These are phyloP conservation scores for Coemansia brasiliensis DNA, from an alignment of 192 early-diverging fungal genomes.

Conservation along the genomic window DNA sequence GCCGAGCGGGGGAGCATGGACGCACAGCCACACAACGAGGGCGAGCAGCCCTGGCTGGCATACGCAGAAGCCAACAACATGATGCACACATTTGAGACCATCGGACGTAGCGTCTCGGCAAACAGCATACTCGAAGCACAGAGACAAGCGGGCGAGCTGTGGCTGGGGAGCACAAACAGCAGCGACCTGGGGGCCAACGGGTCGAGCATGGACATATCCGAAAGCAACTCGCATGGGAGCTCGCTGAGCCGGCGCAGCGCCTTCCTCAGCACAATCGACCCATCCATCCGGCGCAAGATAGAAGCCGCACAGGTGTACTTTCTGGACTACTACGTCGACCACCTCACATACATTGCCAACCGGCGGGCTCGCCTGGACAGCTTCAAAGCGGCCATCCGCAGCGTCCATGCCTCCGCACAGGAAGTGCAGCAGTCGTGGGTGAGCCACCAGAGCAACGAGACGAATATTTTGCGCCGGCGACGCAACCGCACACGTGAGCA, in stretches of 20 bases:
- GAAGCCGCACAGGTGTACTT: conserved; percentile 63
- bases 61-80: conserved; percentile 48
- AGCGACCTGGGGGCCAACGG: not conserved
- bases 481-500: conserved; percentile 66
- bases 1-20: conserved; percentile 21
- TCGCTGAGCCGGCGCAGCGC: conserved; percentile 49
- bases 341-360: conserved; percentile 75
- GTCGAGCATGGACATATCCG: not conserved
- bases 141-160: conserved; percentile 17
- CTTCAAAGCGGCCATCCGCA: conserved; percentile 57
- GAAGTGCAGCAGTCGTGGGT: conserved; percentile 48
- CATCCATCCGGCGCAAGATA: conserved; percentile 42
- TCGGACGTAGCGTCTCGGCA: conserved; percentile 45
- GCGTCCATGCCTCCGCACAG: conserved; percentile 35
- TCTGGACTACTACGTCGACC: conserved; percentile 80
- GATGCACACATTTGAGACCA: conserved; percentile 56
- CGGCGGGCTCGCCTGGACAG: conserved; percentile 59
- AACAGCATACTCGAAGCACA: conserved; percentile 23
- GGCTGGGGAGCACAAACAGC: conserved; percentile 8
- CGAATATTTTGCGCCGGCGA: conserved; percentile 62
- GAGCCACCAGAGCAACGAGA: conserved; percentile 57
- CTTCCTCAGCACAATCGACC: conserved; percentile 51
- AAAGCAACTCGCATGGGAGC: conserved; percentile 10
- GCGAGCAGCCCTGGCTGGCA: conserved; percentile 48
- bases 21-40: conserved; percentile 23